phyloP scores from a whole-genome alignment of 192 early-diverging fungal genomes.

The Umbelopsis isabellina region DNA sequence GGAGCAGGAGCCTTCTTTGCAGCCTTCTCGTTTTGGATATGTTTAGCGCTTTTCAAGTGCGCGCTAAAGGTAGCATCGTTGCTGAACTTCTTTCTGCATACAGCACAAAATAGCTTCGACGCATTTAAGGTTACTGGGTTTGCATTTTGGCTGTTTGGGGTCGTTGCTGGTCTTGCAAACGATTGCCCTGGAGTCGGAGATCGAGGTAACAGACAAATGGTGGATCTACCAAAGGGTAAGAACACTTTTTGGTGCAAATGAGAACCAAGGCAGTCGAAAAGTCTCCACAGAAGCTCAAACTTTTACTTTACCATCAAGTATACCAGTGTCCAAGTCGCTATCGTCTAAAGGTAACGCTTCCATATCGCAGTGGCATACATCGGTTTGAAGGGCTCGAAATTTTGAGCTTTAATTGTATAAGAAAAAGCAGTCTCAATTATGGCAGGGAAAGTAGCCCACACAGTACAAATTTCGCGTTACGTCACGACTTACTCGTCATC shows the following conservation, averaged over 20 bases:
- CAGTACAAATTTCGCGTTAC: neutral
- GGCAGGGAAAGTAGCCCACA: too few species aligned
- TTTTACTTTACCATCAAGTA: neutral
- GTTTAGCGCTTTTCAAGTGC: constrained; percentile 56
- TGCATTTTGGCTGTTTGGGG: neutral
- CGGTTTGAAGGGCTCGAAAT: neutral
- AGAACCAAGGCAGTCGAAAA: neutral
- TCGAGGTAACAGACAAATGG: neutral
- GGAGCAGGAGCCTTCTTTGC: constrained; percentile 16
- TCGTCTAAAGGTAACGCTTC: constrained; percentile 1
- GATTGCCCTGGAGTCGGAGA: neutral
- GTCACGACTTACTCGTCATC: constrained; percentile 19
- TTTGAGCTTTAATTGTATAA: neutral
- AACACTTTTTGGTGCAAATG: neutral
- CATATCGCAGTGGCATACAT: neutral
- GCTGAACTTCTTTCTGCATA: constrained; percentile 55
- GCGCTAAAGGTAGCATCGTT: constrained; percentile 49
- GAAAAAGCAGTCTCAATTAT: neutral
- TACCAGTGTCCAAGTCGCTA: neutral
- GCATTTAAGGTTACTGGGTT: neutral
- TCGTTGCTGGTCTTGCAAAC: too few species aligned
- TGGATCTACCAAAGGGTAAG: neutral
- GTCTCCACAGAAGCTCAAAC: too few species aligned
- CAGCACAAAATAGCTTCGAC: constrained; percentile 36
- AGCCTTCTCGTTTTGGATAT: constrained; percentile 49